These are phyloP conservation scores for Lepraria neglecta DNA, from an alignment of 495 filamentous ascomycete genomes.

Conservation along the genomic window DNA sequence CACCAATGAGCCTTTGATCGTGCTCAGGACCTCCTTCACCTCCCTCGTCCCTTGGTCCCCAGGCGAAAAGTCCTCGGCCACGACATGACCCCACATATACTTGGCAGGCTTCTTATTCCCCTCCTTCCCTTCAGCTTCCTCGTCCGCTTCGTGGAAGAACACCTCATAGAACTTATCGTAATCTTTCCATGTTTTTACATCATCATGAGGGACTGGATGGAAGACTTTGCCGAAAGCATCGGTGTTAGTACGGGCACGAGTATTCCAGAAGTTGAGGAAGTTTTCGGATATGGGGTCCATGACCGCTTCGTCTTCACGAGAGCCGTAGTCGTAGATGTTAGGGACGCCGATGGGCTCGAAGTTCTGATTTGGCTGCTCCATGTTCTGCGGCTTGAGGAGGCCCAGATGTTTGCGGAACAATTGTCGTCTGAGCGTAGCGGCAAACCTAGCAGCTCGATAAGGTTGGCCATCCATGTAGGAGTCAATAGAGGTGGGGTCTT, in stretches of 20 bases:
- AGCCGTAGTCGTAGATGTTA: slow-evolving; percentile 79
- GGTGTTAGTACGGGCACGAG: slow-evolving; percentile 70
- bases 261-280: slow-evolving; percentile 66
- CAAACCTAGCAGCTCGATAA: slow-evolving; percentile 72
- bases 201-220: slow-evolving; percentile 80
- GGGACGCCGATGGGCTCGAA: slow-evolving; percentile 67
- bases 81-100: slow-evolving; percentile 79
- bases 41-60: slow-evolving; percentile 57
- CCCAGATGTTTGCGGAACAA: slow-evolving; percentile 91
- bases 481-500: slow-evolving; percentile 64
- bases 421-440: slow-evolving; percentile 72
- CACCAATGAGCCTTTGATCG: slow-evolving; percentile 72
- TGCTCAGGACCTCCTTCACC: slow-evolving; percentile 74
- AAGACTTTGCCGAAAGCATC: slow-evolving; percentile 81
- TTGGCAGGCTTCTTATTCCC: slow-evolving; percentile 40
- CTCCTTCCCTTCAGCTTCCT: slow-evolving; percentile 39
- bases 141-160: slow-evolving; percentile 57
- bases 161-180: slow-evolving; percentile 79
- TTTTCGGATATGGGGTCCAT: slow-evolving; percentile 63
- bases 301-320: slow-evolving; percentile 64
- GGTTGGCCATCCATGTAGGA: slow-evolving; percentile 65
- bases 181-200: slow-evolving; percentile 70
- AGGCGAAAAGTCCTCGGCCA: slow-evolving; percentile 66
- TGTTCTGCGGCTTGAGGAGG: slow-evolving; percentile 65
- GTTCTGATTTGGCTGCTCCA: slow-evolving; percentile 58